Evolutionary conservation across 495 filamentous ascomycete genomes (phyloP).

Genomic region (Talaromyces trachyspermus): DNA sequence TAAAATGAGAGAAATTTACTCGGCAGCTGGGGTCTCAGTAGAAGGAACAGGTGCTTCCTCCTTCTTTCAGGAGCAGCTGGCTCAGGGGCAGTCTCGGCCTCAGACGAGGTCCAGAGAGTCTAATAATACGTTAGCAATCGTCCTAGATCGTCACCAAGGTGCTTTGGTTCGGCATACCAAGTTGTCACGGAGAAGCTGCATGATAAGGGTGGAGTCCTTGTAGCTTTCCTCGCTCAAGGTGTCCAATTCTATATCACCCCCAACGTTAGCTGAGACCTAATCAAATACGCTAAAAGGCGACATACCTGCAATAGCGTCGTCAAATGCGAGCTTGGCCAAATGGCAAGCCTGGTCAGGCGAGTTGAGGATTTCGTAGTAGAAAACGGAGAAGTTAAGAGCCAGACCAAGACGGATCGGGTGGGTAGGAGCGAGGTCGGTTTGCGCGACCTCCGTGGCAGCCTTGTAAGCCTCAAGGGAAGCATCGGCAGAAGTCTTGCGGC

Average conservation of each 20-base stretch:
- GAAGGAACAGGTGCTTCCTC: constrained; percentile 50
- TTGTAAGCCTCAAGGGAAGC: constrained; percentile 99
- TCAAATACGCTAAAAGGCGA: constrained; percentile 10
- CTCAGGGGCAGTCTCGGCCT: constrained; percentile 70
- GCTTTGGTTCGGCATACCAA: constrained; percentile 62
- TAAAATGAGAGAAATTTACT: constrained; percentile 31
- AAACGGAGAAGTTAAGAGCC: constrained; percentile 99
- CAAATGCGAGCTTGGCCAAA: constrained; percentile 98
- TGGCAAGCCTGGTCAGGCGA: constrained; percentile 98
- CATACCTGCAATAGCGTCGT: constrained; percentile 95
- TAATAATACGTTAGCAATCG: constrained; percentile 33
- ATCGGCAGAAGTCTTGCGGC: constrained; percentile 94
- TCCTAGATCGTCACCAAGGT: not conserved
- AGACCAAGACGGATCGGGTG: constrained; percentile 98
- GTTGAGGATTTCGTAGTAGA: constrained; percentile 99
- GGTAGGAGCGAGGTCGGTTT: constrained; percentile 95
- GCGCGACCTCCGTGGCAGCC: constrained; percentile 91
- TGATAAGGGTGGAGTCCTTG: constrained; percentile 99
- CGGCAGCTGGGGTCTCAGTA: constrained; percentile 46
- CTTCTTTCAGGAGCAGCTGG: constrained; percentile 51
- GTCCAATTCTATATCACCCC: constrained; percentile 69
- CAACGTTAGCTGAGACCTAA: constrained; percentile 16
- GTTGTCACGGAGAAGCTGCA: constrained; percentile 99
- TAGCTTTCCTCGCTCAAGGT: constrained; percentile 99
- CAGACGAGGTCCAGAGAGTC: constrained; percentile 99